These are phyloP conservation scores for Hypoxylon sp. DNA, from an alignment of 2,329 filamentous ascomycete genomes.

Conservation along the genomic window DNA sequence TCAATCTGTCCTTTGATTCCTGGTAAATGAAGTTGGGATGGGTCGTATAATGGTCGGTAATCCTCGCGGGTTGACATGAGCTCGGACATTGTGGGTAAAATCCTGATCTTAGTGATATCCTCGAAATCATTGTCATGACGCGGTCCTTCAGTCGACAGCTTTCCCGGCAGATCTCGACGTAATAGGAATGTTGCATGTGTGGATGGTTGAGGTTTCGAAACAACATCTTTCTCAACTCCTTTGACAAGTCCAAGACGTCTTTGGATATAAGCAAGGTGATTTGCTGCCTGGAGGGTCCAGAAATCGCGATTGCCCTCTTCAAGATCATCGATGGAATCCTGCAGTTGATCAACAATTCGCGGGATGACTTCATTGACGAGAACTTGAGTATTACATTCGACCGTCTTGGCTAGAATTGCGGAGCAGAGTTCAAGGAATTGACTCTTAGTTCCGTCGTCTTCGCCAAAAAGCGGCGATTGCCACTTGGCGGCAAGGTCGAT, in stretches of 20 bases:
- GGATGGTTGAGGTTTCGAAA: not conserved
- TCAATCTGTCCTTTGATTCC: conserved; percentile 66
- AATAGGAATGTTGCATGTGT: conserved; percentile 11
- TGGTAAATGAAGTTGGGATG: conserved; percentile 57
- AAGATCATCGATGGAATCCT: conserved; percentile 17
- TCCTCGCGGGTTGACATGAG: conserved; percentile 60
- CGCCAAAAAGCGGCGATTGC: conserved; percentile 9
- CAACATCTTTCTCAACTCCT: not conserved
- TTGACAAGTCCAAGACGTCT: conserved; percentile 27
- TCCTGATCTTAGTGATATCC: conserved; percentile 62
- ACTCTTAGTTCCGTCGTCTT: conserved; percentile 24
- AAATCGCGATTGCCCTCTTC: conserved; percentile 12
- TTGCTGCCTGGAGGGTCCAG: conserved; percentile 29
- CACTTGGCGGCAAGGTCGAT: conserved; percentile 29
- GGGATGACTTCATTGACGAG: conserved; percentile 17
- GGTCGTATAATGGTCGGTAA: conserved; percentile 61
- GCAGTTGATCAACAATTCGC: conserved; percentile 21
- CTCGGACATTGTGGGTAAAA: conserved; percentile 66
- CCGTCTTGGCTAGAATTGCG: conserved; percentile 23
- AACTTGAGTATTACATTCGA: conserved; percentile 33
- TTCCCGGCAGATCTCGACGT: conserved; percentile 25
- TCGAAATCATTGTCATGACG: conserved; percentile 55
- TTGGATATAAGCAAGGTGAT: conserved; percentile 33
- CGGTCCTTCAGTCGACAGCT: conserved; percentile 32
- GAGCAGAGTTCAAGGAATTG: conserved; percentile 35